Percentiles rank a stretch among this genome's conserved stretches.
These are phyloP conservation scores for Tinospora cordifolia DNA, from an alignment of 164 flowering plant species.

Conservation along the genomic window DNA sequence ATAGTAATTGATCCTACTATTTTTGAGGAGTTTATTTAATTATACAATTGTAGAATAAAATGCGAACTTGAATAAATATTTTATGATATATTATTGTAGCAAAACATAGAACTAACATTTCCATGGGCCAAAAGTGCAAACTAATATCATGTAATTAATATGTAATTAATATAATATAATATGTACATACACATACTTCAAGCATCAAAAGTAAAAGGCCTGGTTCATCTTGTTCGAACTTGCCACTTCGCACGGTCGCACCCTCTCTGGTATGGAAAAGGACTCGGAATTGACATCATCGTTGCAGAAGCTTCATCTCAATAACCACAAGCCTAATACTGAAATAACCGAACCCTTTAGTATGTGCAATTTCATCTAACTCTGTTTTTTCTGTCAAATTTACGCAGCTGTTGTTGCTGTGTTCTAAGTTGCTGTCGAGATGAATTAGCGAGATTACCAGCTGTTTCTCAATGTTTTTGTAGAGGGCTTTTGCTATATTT, in stretches of 20 bases:
- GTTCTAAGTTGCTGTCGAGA: neutral
- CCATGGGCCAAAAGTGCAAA: no score
- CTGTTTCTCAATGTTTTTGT: neutral
- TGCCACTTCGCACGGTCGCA: neutral
- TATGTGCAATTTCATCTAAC: constrained; percentile 2
- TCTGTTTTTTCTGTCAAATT: neutral
- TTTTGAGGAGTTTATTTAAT: no score
- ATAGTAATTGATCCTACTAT: no score
- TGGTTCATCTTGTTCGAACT: neutral
- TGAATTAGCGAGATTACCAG: neutral
- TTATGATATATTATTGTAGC: no score
- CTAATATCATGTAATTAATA: no score
- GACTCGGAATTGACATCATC: constrained; percentile 11
- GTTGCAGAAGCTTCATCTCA: constrained; percentile 20
- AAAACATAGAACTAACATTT: no score
- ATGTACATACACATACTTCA: no score
- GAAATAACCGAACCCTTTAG: constrained; percentile 10
- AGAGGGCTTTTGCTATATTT: neutral
- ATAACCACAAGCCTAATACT: constrained; percentile 2
- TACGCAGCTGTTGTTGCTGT: no score
- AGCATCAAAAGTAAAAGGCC: no score
- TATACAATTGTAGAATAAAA: no score
- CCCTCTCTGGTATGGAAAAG: constrained; percentile 16
- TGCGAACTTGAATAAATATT: no score
- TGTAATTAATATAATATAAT: no score